Conservation (phyloP, 2,329 filamentous ascomycete species). For the Lasiodiplodia hormozganensis region DNA sequence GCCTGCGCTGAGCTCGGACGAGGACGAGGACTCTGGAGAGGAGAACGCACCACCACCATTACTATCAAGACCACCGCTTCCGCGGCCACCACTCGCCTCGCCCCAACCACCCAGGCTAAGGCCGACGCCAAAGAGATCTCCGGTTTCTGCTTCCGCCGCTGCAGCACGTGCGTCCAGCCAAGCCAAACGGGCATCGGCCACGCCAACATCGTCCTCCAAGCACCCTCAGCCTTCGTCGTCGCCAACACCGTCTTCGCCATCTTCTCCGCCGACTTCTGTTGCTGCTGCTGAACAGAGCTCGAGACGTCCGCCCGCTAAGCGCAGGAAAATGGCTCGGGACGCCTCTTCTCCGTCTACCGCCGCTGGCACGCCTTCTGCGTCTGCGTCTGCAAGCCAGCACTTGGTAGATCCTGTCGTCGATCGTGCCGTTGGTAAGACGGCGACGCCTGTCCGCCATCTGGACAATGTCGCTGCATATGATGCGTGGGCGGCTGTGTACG, state of each 20-base stretch:
- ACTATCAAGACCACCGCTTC: not conserved
- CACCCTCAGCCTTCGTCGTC: not conserved
- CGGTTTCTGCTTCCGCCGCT: not conserved
- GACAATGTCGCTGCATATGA: slow-evolving; percentile 57
- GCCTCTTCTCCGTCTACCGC: not conserved
- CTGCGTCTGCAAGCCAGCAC: not conserved
- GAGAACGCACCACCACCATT: not conserved
- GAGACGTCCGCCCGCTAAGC: not conserved
- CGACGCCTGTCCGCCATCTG: slow-evolving; percentile 41
- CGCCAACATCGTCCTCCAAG: not conserved
- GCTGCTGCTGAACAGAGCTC: not conserved
- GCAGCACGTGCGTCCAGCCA: not conserved
- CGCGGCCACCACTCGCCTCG: not conserved
- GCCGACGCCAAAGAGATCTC: not conserved
- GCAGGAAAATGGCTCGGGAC: slow-evolving; percentile 1
- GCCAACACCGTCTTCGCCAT: not conserved
- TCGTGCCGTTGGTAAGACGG: slow-evolving; percentile 30
- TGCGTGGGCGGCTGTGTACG: slow-evolving; percentile 64
- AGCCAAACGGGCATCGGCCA: not conserved
- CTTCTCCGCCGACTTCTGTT: not conserved
- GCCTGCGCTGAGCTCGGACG: not conserved
- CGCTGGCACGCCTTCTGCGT: not conserved
- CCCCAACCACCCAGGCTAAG: not conserved
- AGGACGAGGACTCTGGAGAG: not conserved
- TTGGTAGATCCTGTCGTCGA: not conserved